These are phyloP conservation scores for Coffea canephora DNA, from an alignment of 257 asterid genomes.

Conservation along the genomic window DNA sequence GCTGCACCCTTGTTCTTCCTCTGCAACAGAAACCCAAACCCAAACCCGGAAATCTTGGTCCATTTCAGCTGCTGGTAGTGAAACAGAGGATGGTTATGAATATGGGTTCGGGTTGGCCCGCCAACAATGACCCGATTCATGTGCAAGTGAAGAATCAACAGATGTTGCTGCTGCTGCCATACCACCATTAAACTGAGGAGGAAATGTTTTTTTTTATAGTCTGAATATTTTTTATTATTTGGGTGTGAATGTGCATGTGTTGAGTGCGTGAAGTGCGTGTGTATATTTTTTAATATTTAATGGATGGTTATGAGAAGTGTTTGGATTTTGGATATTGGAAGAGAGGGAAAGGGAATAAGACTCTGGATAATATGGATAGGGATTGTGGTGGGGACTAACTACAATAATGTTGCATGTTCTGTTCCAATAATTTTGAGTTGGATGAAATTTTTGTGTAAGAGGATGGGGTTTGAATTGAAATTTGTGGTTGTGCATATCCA, in stretches of 20 bases:
- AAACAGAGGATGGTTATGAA: not conserved
- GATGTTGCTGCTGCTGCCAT: conserved; percentile 45
- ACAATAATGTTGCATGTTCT: not conserved
- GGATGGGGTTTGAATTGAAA: not conserved
- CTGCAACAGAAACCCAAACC: conserved; percentile 33
- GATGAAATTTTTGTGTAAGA: not conserved
- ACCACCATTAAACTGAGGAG: conserved; percentile 21
- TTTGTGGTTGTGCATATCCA: not conserved
- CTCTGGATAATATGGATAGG: conserved; percentile 47
- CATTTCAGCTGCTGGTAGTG: conserved; percentile 32
- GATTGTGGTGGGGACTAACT: conserved; percentile 3
- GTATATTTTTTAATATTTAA: not conserved
- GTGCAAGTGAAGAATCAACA: conserved; percentile 31
- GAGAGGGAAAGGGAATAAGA: not conserved
- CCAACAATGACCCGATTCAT: conserved; percentile 40
- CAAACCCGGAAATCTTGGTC: conserved; percentile 33
- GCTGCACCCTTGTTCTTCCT: conserved; percentile 35
- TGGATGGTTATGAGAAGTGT: not conserved
- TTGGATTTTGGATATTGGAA: conserved; percentile 2
- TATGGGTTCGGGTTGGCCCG: conserved; percentile 33
- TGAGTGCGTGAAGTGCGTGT: not conserved
- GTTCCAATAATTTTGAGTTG: conserved; percentile 1
- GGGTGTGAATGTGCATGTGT: not conserved
- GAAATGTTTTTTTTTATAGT: not conserved
- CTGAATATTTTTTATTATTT: not conserved